Evolutionary conservation across 176 grass and related monocot species (phyloP).

Genomic region (Saccharum officinarum): DNA sequence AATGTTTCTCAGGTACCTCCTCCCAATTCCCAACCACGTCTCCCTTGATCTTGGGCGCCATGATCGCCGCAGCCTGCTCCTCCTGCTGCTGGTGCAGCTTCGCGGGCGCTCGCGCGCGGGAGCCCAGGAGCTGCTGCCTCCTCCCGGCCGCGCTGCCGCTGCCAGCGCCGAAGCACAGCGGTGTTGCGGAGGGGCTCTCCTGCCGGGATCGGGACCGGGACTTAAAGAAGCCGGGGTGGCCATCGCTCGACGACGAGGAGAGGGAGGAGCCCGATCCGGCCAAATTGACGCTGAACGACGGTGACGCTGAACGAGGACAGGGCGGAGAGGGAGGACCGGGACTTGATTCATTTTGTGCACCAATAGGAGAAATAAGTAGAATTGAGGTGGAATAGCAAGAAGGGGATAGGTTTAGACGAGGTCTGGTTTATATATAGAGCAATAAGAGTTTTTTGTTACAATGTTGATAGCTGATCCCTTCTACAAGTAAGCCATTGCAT

Average conservation of each 20-base stretch:
- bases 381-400: no score
- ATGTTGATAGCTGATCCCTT: no score
- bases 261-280: background rate
- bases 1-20: constrained; percentile 12
- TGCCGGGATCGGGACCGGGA: background rate
- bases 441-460: no score
- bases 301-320: background rate
- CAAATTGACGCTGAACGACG: no score
- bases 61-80: no score
- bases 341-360: no score
- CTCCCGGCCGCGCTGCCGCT: background rate
- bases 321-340: no score
- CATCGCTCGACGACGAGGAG: background rate
- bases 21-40: background rate
- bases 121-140: background rate
- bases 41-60: background rate
- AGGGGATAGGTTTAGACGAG: no score
- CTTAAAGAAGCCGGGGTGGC: background rate
- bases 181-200: background rate
- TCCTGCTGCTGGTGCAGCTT: background rate
- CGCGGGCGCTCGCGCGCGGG: background rate
- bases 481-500: no score
- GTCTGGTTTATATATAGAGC: no score
- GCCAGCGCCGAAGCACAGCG: background rate
- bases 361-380: no score